These are phyloP conservation scores for Scedosporium apiospermum DNA, from an alignment of 2,329 filamentous ascomycete species.

Conservation along the genomic window DNA sequence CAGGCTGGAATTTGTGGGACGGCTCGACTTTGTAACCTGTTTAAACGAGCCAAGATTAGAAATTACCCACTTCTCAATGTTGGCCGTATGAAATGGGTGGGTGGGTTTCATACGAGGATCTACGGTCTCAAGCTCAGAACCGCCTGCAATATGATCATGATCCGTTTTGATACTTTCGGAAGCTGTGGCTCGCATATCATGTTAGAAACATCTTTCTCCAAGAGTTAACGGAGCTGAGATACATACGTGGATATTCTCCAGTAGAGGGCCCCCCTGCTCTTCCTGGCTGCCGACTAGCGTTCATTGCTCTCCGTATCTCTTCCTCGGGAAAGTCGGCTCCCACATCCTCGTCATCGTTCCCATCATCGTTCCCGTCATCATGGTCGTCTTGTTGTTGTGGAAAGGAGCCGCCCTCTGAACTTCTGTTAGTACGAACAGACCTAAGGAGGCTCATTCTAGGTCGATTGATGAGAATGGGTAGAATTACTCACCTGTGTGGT, in stretches of 20 bases:
- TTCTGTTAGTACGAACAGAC: not conserved
- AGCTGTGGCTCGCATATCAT: not conserved
- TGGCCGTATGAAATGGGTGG: not conserved
- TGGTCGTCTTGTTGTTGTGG: not conserved
- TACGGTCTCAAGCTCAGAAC: slow-evolving; percentile 10
- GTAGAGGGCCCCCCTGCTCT: not conserved
- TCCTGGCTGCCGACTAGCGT: not conserved
- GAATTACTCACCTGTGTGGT: too few species aligned
- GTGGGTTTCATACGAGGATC: slow-evolving; percentile 24
- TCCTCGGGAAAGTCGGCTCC: not conserved
- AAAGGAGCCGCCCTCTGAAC: not conserved
- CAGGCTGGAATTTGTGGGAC: slow-evolving; percentile 29
- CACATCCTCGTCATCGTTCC: not conserved
- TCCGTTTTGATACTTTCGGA: not conserved
- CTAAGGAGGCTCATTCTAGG: too few species aligned
- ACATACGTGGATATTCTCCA: not conserved
- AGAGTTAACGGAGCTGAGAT: not conserved
- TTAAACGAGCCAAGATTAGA: not conserved
- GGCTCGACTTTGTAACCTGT: slow-evolving; percentile 30
- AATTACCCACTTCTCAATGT: not conserved
- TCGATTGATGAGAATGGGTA: too few species aligned
- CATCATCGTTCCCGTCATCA: not conserved
- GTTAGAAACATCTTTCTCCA: not conserved
- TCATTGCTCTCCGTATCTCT: not conserved
- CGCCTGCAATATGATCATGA: not conserved